phyloP scores from a whole-genome alignment of 352 stramenopile genomes.

The Globisporangium canariense region DNA sequence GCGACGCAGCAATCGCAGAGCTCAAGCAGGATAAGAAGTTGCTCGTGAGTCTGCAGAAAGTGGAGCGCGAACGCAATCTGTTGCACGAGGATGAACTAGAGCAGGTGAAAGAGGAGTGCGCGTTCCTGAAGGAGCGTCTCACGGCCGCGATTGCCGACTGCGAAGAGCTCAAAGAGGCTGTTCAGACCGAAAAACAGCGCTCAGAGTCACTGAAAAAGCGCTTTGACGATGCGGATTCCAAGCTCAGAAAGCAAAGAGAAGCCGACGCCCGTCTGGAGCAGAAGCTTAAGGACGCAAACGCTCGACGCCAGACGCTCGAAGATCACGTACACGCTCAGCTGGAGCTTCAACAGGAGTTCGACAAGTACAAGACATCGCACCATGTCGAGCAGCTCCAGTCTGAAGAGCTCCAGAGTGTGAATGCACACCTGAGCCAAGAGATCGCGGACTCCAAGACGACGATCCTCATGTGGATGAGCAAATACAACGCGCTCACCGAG shows the following conservation, averaged over 20 bases:
- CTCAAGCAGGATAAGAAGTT: conserved; percentile 39
- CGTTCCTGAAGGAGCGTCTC: conserved; percentile 23
- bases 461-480: conserved; percentile 72
- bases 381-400: conserved; percentile 9
- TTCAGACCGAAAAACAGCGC: conserved; percentile 12
- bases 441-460: conserved; percentile 50
- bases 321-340: conserved; percentile 1
- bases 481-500: conserved; percentile 40
- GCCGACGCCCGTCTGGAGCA: conserved; percentile 14
- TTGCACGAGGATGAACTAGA: conserved; percentile 26
- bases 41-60: conserved; percentile 30
- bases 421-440: conserved; percentile 29
- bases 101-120: conserved; percentile 22
- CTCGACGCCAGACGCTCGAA: conserved; percentile 10
- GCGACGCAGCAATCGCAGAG: conserved; percentile 30
- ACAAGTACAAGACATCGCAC: conserved; percentile 3
- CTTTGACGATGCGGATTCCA: conserved; percentile 4
- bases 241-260: conserved; percentile 7
- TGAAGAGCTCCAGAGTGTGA: conserved; percentile 8
- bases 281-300: conserved; percentile 18
- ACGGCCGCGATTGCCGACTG: conserved; percentile 22
- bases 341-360: conserved; percentile 11
- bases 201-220: conserved; percentile 3
- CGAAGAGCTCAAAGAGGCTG: conserved; percentile 14
- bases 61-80: conserved; percentile 24